phyloP scores from a whole-genome alignment of 2,329 filamentous ascomycete genomes.

The Paraphaeosphaeria sporulosa region DNA sequence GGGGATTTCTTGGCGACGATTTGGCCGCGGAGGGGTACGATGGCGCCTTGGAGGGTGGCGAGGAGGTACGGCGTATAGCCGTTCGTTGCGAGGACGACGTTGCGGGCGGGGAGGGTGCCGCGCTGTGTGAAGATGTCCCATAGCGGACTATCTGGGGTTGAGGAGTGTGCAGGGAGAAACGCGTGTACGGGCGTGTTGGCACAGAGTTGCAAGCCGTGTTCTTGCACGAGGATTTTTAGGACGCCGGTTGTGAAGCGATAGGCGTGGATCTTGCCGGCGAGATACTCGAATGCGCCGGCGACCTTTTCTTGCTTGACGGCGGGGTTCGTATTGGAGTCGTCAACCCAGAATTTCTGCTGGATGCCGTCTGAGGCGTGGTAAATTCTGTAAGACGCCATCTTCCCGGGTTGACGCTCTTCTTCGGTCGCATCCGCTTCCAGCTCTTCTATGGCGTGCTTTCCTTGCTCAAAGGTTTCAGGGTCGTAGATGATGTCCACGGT shows the following conservation, averaged over 20 bases:
- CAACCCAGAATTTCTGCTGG: slow-evolving; percentile 29
- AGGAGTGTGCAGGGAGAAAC: slow-evolving; percentile 15
- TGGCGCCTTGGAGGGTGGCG: slow-evolving; percentile 48
- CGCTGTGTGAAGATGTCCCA: slow-evolving; percentile 28
- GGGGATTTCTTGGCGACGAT: slow-evolving; percentile 49
- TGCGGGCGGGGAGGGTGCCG: slow-evolving; percentile 23
- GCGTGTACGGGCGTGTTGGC: slow-evolving; percentile 39
- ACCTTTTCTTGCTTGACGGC: slow-evolving; percentile 28
- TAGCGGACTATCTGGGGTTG: neutral
- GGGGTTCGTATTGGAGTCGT: slow-evolving; percentile 27
- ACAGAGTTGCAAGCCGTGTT: slow-evolving; percentile 35
- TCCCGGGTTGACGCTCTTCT: slow-evolving; percentile 31
- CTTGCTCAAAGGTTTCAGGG: slow-evolving; percentile 34
- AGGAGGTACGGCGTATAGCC: slow-evolving; percentile 44
- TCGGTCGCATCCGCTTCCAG: slow-evolving; percentile 31
- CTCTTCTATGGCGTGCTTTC: slow-evolving; percentile 33
- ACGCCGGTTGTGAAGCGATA: slow-evolving; percentile 42
- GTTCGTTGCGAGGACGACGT: slow-evolving; percentile 45
- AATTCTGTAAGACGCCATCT: slow-evolving; percentile 41
- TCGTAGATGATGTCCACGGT: slow-evolving; percentile 69
- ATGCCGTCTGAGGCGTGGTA: slow-evolving; percentile 23
- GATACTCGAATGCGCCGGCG: slow-evolving; percentile 41
- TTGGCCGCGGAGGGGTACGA: slow-evolving; percentile 53
- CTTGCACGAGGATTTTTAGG: slow-evolving; percentile 33
- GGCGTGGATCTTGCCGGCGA: slow-evolving; percentile 41